A percentile compares a stretch with the other conserved stretches of the same genome.
These are phyloP conservation scores for Paramarasmius palmivorus DNA, from an alignment of 1,284 basidiomycete species.

Conservation along the genomic window DNA sequence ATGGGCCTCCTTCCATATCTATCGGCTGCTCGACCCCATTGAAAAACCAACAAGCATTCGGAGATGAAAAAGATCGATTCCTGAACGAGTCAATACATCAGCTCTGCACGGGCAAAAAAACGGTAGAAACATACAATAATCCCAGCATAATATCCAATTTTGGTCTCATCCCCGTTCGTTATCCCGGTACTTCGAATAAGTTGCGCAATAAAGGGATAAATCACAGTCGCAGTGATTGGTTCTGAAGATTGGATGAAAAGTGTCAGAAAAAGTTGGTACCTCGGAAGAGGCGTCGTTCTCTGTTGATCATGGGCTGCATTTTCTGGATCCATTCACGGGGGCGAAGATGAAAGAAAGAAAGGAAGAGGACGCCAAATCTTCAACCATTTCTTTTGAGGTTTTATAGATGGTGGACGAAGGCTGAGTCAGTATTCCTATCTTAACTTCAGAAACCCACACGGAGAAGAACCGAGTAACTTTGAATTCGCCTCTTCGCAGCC, in stretches of 20 bases:
- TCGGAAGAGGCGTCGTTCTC: neutral
- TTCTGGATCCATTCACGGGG: neutral
- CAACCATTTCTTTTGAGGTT: neutral
- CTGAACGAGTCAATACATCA: slow-evolving; percentile 15
- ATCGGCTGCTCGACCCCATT: slow-evolving; percentile 40
- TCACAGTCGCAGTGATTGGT: neutral
- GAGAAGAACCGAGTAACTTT: no score
- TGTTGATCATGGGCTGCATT: neutral
- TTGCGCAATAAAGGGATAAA: slow-evolving; percentile 24
- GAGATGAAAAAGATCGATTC: slow-evolving; percentile 36
- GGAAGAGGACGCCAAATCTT: neutral
- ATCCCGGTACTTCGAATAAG: slow-evolving; percentile 66
- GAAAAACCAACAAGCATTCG: slow-evolving; percentile 36
- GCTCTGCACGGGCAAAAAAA: no score
- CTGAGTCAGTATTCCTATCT: no score
- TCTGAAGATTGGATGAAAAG: slow-evolving; percentile 3
- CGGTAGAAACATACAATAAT: neutral
- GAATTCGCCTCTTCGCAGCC: no score
- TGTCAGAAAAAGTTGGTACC: neutral
- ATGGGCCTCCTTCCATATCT: slow-evolving; percentile 36
- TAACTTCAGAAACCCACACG: no score
- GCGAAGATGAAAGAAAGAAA: neutral
- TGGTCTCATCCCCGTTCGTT: slow-evolving; percentile 61
- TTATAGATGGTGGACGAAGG: neutral
- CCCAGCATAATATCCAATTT: slow-evolving; percentile 62